Evolutionary conservation across 2,329 filamentous ascomycete genomes (phyloP), one percentile per base, ranked within the genome.

Genomic region (Clonostachys byssicola): DNA sequence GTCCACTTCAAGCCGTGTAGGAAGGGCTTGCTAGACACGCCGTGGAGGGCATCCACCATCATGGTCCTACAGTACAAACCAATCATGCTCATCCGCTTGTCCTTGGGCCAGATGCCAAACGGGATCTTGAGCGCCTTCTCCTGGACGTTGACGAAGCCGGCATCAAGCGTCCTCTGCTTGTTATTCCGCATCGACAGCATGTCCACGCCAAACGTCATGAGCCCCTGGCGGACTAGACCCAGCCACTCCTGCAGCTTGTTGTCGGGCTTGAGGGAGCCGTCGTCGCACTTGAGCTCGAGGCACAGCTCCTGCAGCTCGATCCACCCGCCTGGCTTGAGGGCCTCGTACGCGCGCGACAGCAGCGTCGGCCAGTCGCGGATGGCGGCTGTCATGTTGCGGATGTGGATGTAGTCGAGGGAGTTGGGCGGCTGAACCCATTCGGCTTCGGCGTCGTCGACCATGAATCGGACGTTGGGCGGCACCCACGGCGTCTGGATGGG

Each of bases 51-150:
- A 38, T 65, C 57, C n/a, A 58, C 54, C 16, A 64, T 59, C 38
- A 60, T 49, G 16, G 52, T 53, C 41, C 52, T 49, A 35, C 52
- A 59, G 42, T 66, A 68, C n/a, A 61, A 53, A 12, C 61, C 75
- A 47, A 76, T 66, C 45, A 65, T 65, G 52, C 73, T 75, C 40
- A 75, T 62, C 13, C 63, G 67, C 17, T 64, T 58, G 44, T 79
- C 70, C 43, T 61, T 67, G 0, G 74, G 65, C 77, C 76, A 80
- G 0, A 61, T 58, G 14, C 71, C 73, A 7, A 74, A 65, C 0
- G 77, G 75, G 9, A 78, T 60, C 54, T 75, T 72, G 52, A 67
- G 64, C 8, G 62, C 59, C 16, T 59, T 55, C 30, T 68, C 64
- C 5, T 57, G 55, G 5, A 75, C 58, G 46, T 74, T 66, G 16